Evolutionary conservation across 2,329 filamentous ascomycete genomes (phyloP).

Genomic region (Volutella citrinella): DNA sequence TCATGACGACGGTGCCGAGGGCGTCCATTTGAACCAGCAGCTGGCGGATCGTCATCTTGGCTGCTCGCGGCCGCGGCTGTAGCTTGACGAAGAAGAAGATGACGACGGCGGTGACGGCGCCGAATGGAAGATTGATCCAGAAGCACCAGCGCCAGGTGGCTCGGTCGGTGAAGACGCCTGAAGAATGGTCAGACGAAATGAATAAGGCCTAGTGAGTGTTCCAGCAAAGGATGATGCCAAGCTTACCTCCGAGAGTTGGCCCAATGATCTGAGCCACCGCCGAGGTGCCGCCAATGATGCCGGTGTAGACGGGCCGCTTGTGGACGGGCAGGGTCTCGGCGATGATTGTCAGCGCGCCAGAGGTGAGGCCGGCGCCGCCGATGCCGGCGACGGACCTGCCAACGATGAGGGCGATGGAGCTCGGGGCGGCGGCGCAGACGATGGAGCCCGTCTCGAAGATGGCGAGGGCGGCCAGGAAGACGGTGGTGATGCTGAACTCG

Average conservation of each 20-base stretch:
- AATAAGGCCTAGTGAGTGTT: too few species aligned
- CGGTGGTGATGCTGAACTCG: background rate
- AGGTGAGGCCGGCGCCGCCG: slow-evolving; percentile 1
- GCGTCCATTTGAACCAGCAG: background rate
- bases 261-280: too few species aligned
- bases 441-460: too few species aligned
- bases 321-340: background rate
- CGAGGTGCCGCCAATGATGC: too few species aligned
- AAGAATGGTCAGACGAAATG: background rate
- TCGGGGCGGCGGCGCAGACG: background rate
- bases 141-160: too few species aligned
- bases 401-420: slow-evolving; percentile 2
- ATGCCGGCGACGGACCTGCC: slow-evolving; percentile 2
- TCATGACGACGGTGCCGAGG: slow-evolving; percentile 1
- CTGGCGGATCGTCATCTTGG: too few species aligned
- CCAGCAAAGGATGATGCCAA: too few species aligned
- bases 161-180: slow-evolving; percentile 4
- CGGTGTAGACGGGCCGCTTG: too few species aligned
- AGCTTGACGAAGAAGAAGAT: slow-evolving; percentile 3
- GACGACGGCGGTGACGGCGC: background rate
- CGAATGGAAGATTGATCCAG: slow-evolving; percentile 4
- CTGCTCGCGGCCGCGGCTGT: background rate
- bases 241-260: too few species aligned
- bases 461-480: too few species aligned
- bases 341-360: slow-evolving; percentile 1